A percentile compares a stretch with the other conserved stretches of the same genome.
phyloP scores from a whole-genome alignment of 2,329 filamentous ascomycete genomes.

The Geoglossum cookeanum region DNA sequence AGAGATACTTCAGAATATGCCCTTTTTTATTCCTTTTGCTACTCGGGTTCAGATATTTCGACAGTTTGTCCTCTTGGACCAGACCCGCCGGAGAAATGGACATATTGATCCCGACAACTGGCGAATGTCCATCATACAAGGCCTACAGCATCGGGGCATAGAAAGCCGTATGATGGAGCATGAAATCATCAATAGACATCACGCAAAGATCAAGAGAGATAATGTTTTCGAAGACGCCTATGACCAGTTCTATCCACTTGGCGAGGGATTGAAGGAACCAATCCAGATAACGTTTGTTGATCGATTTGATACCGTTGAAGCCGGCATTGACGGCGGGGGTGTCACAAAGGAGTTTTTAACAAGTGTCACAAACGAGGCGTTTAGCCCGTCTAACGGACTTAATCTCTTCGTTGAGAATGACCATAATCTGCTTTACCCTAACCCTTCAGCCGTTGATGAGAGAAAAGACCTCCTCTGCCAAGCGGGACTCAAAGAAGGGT shows the following conservation, averaged over 20 bases:
- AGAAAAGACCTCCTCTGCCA: conserved; percentile 37
- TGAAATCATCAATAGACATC: conserved; percentile 36
- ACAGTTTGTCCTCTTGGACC: conserved; percentile 76
- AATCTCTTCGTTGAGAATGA: conserved; percentile 68
- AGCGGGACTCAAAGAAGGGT: conserved; percentile 31
- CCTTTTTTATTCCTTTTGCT: conserved; percentile 86
- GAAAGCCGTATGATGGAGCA: conserved; percentile 21
- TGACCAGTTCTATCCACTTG: conserved; percentile 61
- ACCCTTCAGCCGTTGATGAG: conserved; percentile 59
- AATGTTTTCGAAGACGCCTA: conserved; percentile 74
- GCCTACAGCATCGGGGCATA: conserved; percentile 19
- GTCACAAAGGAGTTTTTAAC: conserved; percentile 96
- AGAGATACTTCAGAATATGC: conserved; percentile 87
- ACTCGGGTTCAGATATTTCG: conserved; percentile 84
- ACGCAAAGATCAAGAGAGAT: conserved; percentile 61
- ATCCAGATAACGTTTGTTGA: conserved; percentile 96
- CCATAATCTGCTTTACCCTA: conserved; percentile 74
- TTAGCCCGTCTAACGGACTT: conserved; percentile 37
- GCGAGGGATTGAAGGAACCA: conserved; percentile 73
- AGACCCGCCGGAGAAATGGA: conserved; percentile 48
- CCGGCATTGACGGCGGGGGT: conserved; percentile 89
- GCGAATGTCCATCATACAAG: conserved; percentile 40
- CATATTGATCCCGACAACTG: conserved; percentile 54
- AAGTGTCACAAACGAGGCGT: conserved; percentile 71
- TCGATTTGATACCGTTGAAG: conserved; percentile 67